Conservation (phyloP, 352 stramenopile genomes). For the Globisporangium takayamanum region DNA sequence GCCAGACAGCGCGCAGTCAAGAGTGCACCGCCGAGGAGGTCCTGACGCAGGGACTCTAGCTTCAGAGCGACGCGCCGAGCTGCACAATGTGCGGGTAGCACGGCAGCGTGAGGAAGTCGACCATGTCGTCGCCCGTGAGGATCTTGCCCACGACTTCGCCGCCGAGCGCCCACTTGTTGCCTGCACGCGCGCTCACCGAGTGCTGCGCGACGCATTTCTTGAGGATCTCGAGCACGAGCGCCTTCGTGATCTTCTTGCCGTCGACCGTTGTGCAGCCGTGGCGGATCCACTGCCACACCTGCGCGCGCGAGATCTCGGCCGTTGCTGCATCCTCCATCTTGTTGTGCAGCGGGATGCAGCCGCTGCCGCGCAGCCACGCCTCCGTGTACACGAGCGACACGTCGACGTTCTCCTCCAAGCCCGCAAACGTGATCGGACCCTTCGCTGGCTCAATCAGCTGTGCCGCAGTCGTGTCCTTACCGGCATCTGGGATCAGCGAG, state of each 20-base stretch:
- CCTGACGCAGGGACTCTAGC: slow-evolving; percentile 13
- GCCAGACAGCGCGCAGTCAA: not conserved
- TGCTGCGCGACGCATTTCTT: slow-evolving; percentile 56
- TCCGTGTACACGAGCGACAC: slow-evolving; percentile 93
- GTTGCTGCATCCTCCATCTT: slow-evolving; percentile 95
- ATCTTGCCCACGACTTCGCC: slow-evolving; percentile 63
- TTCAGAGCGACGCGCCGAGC: slow-evolving; percentile 64
- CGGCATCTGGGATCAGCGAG: slow-evolving; percentile 42
- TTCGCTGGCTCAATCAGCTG: slow-evolving; percentile 58
- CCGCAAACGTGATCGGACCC: slow-evolving; percentile 75
- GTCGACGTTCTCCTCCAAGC: slow-evolving; percentile 88
- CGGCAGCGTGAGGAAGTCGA: slow-evolving; percentile 76
- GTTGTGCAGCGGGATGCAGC: slow-evolving; percentile 92
- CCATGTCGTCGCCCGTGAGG: slow-evolving; percentile 69
- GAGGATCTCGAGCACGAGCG: slow-evolving; percentile 54
- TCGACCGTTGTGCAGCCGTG: slow-evolving; percentile 66
- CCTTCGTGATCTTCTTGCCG: slow-evolving; percentile 61
- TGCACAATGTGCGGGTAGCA: slow-evolving; percentile 82
- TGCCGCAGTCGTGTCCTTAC: slow-evolving; percentile 48
- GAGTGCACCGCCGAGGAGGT: not conserved
- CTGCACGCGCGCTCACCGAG: slow-evolving; percentile 29
- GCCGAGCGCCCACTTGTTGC: slow-evolving; percentile 62
- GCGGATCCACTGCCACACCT: slow-evolving; percentile 92
- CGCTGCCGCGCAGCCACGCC: slow-evolving; percentile 90
- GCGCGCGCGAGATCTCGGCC: slow-evolving; percentile 90